Base-by-base conservation (phyloP, 2,329 filamentous ascomycete species). In the Hypoxylon rubiginosum region DNA sequence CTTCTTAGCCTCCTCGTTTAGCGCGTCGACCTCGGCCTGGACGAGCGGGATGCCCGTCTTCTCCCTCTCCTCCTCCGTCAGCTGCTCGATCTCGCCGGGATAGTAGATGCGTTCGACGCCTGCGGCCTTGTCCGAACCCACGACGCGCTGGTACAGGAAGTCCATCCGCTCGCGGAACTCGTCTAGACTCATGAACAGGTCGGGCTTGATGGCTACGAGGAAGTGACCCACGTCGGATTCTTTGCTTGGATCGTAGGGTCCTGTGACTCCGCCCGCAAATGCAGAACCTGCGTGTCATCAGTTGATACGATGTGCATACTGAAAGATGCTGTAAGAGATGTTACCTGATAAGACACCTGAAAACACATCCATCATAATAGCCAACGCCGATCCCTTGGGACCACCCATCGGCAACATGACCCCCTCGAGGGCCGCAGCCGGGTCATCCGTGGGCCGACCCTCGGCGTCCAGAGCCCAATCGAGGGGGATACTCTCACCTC, bases 291-390 rank as follows among this genome's bases (percentile, higher is more conserved):
- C 13, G 17, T 10, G 1, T 30, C 5, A 3, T 43, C 5, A 11
- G 30, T 62, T 36, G 15, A 26, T 39, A 24, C 43, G 32, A 13
- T 43, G 41, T 26, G 58, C 32, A 45, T 45, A 2, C 7, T n/a
- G 17, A 32, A 11, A 19, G 34, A 3, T 6, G 9, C 13, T 10
- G 3, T 36, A 11, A 19, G 13, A 17, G 2, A 13, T 21, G 68
- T 62, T 48, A 71, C 76, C 76, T 0, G 91, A 93, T 0, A 96
- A 73, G 0, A 92, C 90, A 0, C 92, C 92, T 0, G 91, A 94
- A 75, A 96, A 95, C 1, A 97, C 91, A 74, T 96, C 92, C 93
- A 96, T 96, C 91, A 94, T 95, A 59, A 96, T 87, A 0, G 91
- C 82, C 43, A 96, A 77, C 0, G 86, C 93, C 1, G 90, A 92